Evolutionary conservation across 192 early-diverging fungal genomes (phyloP), one percentile per base, ranked within the genome.

Genomic region (Martensiomyces pterosporus): DNA sequence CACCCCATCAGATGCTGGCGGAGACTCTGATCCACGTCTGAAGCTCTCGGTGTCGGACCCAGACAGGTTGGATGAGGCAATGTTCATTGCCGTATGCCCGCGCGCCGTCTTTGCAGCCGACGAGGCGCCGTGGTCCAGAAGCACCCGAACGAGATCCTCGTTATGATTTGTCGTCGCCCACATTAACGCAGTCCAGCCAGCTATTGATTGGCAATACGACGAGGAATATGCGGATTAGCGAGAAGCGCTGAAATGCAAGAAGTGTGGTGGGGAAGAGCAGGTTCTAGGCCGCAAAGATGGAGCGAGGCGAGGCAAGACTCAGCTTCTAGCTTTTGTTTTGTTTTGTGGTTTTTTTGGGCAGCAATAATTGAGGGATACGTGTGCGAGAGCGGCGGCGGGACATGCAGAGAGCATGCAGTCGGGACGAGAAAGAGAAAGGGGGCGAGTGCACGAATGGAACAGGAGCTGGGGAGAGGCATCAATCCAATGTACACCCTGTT

Each of bases 101-200:
- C 82, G 79, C 12, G 77, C 69, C 6, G 86, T 85, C 62, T 82
- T 78, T 22, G 81, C 70, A 8, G 77, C 60, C 5, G 84, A 74
- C 27, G 79, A 79, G n/a, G 91, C 94, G 24, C 90, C 88, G 27
- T 80, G 57, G 42, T 86, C 86, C 46, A 96, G 64, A 35, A 96
- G 77, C 9, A 87, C 55, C 47, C 81, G 67, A 12, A 90, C 85
- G 21, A 90, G 65, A 15, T 81, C 72, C 44, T 81, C 73, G 66
- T 90, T 82, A 55, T 89, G 85, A 56, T 87, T 88, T 40, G 85
- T 82, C 14, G 87, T 84, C 1, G 91, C 91, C 93, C 93, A 96
- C 78, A 91, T 89, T 7, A 96, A 73, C 10, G 90, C 81, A 4
- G 90, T 89, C 91, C 91, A 96, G 15, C 87, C 86, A 51, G 82